Base-by-base conservation (phyloP, 2,329 filamentous ascomycete genomes). In the Ceratocystis colombiana region DNA sequence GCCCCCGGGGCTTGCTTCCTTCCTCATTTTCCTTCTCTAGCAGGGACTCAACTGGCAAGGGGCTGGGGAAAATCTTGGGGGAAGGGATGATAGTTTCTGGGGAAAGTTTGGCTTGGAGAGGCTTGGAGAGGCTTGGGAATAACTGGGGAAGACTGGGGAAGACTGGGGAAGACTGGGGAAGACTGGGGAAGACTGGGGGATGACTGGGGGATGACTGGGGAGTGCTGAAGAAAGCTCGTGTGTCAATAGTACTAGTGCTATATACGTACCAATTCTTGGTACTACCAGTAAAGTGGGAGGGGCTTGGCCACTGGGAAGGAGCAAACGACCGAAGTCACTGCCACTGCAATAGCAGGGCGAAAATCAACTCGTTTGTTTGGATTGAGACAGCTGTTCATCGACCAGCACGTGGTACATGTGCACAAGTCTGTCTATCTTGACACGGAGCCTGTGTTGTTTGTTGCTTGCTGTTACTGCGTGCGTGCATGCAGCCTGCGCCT, bases 141-240 rank as follows among this genome's bases (percentile, higher is more conserved):
- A 30, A 30, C 17, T 61, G 57, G 7, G 25, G 25, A 61, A 15
- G 57, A 41, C 28, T 61, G n/a, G n/a, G 12, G 59, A 62, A 62
- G 59, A 30, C 37, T 8, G 28, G 41, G 0, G 30, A 20, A 28
- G 25, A 28, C 25, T 61, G n/a, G n/a, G 10, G 59, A 62, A 62
- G 59, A 30, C 37, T 8, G 22, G 28, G 41, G 10, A 17, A 20
- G 30, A 30, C 30, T 25, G 30, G 41, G 15, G 44, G 45, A n/a
- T n/a, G 59, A 30, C 37, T 8, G 22, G 28, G 41, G 10, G 30
- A 20, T 1, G 30, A 30, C 30, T 25, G 30, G 41, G 15, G 44
- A 28, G 30, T 7, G 37, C 41, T 41, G 22, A 7, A 44, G 20
- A 41, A 41, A 62, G 61, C 7, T 62, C 25, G 20, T 20, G 25